These are phyloP conservation scores for Setaria italica DNA, from an alignment of 202 grass and related monocot genomes.

Conservation along the genomic window DNA sequence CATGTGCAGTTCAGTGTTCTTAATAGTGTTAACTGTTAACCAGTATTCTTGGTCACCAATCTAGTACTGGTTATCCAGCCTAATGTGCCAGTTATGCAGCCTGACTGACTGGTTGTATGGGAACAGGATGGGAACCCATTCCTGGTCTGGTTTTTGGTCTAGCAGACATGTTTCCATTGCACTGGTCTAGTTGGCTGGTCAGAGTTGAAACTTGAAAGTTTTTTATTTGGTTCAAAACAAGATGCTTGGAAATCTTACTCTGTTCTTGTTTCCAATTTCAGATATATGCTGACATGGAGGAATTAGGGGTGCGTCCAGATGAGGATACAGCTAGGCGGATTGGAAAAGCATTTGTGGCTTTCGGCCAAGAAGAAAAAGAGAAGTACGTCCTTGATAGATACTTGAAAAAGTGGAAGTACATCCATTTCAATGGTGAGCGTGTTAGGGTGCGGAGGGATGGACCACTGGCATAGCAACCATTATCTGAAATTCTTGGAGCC, in stretches of 20 bases:
- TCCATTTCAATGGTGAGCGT: constrained; percentile 80
- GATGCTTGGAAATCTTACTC: neutral
- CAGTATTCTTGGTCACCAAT: neutral
- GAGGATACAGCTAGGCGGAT: constrained; percentile 86
- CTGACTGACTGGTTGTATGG: neutral
- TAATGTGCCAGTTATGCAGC: neutral
- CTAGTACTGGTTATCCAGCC: neutral
- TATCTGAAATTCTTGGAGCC: neutral
- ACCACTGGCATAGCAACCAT: constrained; percentile 38
- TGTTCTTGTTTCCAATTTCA: constrained; percentile 38
- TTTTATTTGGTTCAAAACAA: neutral
- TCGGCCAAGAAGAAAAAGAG: constrained; percentile 67
- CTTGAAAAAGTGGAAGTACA: constrained; percentile 79
- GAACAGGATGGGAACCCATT: neutral
- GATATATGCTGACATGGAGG: constrained; percentile 87
- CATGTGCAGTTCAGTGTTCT: neutral
- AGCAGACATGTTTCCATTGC: neutral
- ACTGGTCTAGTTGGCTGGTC: neutral
- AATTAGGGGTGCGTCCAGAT: constrained; percentile 74
- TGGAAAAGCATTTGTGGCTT: constrained; percentile 66
- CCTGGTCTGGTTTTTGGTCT: neutral
- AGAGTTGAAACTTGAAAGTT: neutral
- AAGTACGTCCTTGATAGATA: constrained; percentile 69
- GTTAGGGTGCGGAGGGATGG: constrained; percentile 58
- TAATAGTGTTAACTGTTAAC: neutral